Evolutionary conservation across 2,329 filamentous ascomycete genomes (phyloP).

Genomic region (Trichoderma polysporum): DNA sequence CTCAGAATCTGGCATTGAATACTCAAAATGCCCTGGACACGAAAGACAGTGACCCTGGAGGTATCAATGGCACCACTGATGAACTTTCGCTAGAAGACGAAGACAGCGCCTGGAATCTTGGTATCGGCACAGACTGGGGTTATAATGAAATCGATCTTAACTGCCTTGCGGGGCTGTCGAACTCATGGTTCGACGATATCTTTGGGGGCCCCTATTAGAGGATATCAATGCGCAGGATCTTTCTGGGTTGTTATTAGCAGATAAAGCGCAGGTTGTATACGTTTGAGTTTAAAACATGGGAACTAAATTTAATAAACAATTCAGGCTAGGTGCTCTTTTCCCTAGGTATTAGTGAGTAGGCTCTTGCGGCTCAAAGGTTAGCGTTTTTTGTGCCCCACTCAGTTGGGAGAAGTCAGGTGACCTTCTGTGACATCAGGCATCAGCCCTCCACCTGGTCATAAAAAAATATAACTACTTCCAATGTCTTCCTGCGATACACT

Average conservation of each 20-base stretch:
- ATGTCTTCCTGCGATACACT: no score
- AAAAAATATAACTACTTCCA: neutral
- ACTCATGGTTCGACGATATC: neutral
- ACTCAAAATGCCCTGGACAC: neutral
- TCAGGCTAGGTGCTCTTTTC: neutral
- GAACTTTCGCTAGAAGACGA: no score
- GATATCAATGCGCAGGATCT: neutral
- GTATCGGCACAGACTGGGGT: neutral
- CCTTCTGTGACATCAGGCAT: neutral
- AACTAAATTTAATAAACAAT: neutral
- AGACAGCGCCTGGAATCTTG: no score
- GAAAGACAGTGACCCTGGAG: neutral
- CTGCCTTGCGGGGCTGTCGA: neutral
- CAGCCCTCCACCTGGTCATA: neutral
- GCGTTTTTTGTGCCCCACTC: no score
- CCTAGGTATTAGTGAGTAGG: neutral
- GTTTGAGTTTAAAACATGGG: neutral
- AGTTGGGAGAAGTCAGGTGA: neutral
- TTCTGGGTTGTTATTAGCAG: neutral
- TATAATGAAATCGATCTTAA: neutral
- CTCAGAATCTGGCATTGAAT: no score
- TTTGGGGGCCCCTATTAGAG: neutral
- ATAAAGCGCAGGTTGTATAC: neutral
- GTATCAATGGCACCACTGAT: neutral
- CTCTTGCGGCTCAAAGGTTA: no score